Evolutionary conservation across 345 rosid species (phyloP).

Genomic region (Acer yangbiense): DNA sequence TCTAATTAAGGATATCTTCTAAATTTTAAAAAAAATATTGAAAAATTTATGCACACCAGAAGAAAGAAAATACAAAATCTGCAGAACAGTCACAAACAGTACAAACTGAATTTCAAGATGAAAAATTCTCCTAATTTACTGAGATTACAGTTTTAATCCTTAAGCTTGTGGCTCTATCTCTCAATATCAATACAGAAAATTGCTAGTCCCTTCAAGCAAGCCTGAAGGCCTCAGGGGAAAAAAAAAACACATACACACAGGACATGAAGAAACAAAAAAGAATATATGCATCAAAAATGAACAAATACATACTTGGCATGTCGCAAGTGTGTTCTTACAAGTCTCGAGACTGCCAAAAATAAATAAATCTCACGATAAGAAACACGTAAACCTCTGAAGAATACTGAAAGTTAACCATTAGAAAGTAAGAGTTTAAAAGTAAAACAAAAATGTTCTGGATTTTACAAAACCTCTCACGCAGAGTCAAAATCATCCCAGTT

Average conservation of each 20-base stretch:
- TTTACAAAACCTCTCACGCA: slow-evolving; percentile 73
- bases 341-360: slow-evolving; percentile 72
- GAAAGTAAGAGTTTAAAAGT: not conserved
- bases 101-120: not conserved
- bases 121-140: not conserved
- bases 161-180: not conserved
- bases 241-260: not conserved
- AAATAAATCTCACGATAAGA: slow-evolving; percentile 13
- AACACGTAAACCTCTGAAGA: slow-evolving; percentile 12
- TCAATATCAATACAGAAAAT: not conserved
- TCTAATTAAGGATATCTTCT: not conserved
- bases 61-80: not conserved
- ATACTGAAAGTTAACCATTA: not conserved
- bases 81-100: not conserved
- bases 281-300: not conserved
- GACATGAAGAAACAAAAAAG: not conserved
- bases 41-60: not conserved
- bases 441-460: not conserved
- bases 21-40: not conserved
- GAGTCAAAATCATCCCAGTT: slow-evolving; percentile 81
- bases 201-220: not conserved
- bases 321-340: slow-evolving; percentile 70
- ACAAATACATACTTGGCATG: slow-evolving; percentile 65
- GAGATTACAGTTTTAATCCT: slow-evolving; percentile 1
- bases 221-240: not conserved